Percentiles rank a stretch among this genome's conserved stretches.
Conservation (phyloP, 352 stramenopile genomes). For the Globisporangium paddicum region DNA sequence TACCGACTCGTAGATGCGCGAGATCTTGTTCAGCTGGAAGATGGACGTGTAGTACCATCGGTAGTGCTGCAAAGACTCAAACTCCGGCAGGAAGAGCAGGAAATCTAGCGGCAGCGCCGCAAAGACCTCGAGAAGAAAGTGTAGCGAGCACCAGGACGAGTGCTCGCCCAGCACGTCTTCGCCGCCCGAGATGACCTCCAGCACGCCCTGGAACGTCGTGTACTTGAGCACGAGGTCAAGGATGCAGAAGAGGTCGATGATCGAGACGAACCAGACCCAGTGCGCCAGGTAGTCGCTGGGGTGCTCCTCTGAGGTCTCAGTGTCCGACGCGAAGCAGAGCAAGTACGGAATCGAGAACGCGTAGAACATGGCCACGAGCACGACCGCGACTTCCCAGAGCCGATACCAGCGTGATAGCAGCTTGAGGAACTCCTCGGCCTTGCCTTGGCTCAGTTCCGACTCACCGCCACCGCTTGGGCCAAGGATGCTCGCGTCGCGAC, state of each 20-base stretch:
- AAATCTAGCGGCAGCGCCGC: slow-evolving; percentile 43
- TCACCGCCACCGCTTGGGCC: neutral
- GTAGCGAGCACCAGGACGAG: slow-evolving; percentile 11
- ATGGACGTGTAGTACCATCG: slow-evolving; percentile 57
- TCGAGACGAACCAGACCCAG: slow-evolving; percentile 34
- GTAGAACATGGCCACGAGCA: slow-evolving; percentile 50
- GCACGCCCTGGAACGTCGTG: slow-evolving; percentile 44
- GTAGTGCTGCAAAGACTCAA: slow-evolving; percentile 19
- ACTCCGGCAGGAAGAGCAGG: slow-evolving; percentile 35
- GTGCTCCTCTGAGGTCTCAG: slow-evolving; percentile 14
- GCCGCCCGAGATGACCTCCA: slow-evolving; percentile 19
- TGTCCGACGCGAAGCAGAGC: slow-evolving; percentile 49
- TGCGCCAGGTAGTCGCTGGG: slow-evolving; percentile 9
- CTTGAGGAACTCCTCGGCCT: slow-evolving; percentile 50
- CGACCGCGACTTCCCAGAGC: slow-evolving; percentile 49
- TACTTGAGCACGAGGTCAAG: slow-evolving; percentile 48
- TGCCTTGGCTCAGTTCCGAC: slow-evolving; percentile 1
- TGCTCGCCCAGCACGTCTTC: slow-evolving; percentile 1
- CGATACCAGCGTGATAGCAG: slow-evolving; percentile 41
- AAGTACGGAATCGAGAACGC: slow-evolving; percentile 54
- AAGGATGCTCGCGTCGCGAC: neutral
- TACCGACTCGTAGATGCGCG: slow-evolving; percentile 39
- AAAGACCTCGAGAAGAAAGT: slow-evolving; percentile 26
- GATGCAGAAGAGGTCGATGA: slow-evolving; percentile 49
- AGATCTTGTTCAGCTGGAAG: slow-evolving; percentile 61